Evolutionary conservation across 2,329 filamentous ascomycete species (phyloP), one percentile per base, ranked within the genome.

Genomic region (Dactylellina sp.): DNA sequence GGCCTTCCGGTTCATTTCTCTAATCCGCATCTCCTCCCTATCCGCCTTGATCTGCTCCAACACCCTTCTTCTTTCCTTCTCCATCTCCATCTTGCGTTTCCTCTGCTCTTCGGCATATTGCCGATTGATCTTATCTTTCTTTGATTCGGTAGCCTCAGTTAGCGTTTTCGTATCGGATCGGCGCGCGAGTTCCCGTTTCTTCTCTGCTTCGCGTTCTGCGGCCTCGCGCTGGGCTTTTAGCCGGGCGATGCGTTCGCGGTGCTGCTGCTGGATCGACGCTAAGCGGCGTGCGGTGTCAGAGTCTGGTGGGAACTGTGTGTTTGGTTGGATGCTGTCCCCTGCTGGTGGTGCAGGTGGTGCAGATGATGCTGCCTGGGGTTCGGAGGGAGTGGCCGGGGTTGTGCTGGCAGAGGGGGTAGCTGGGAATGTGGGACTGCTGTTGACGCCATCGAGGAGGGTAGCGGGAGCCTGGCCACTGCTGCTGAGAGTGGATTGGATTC

Each of bases 1-100:
- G 44, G 70, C 70, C 62, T 62, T 75, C 56, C 70, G 16, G 55
- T 66, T 75, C 40, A 55, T 55, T 42, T 75, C 70, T 46, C 62
- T 59, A 18, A 66, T 66, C 47, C 22, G 61, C 55, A 66, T 66
- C 46, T 75, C 70, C 35, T 75, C 61, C 32, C 62, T 61, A 61
- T 75, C 70, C 4, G 70, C 55, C n/a, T 50, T 61, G 55, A 75
- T 68, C 56, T 75, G 70, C 14, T 68, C 70, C 46, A 75, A 37
- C 11, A 75, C 70, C 49, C 70, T 61, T 49, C 40, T 46, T 20
- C 70, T 22, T 18, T 75, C 70, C 46, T 46, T 62, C 16, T 66
- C 70, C 24, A 55, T 46, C 22, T 68, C 61, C 42, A 61, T 62
- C 22, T 61, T 66, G 28, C 62, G 47, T 16, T 75, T 75, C 42